These are phyloP conservation scores for Penicillium maclennaniae DNA, from an alignment of 495 filamentous ascomycete genomes.

Conservation along the genomic window DNA sequence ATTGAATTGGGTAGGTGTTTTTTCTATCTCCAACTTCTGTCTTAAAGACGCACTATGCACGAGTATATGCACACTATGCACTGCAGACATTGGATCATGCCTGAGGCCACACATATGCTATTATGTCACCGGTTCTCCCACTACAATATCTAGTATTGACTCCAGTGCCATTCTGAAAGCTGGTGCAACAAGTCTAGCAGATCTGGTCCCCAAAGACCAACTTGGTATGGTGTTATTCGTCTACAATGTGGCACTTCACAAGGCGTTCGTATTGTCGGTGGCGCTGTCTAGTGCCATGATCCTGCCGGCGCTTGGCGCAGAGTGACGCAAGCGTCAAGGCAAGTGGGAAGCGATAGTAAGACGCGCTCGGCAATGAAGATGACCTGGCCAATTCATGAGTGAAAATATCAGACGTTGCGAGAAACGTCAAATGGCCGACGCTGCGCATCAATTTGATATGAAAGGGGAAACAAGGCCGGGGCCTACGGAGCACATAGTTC, in stretches of 20 bases:
- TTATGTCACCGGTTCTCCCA: no score
- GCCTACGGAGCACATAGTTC: not conserved
- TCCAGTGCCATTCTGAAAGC: slow-evolving; percentile 21
- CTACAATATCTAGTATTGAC: slow-evolving; percentile 44
- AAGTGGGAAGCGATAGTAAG: slow-evolving; percentile 5
- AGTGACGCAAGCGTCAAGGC: slow-evolving; percentile 3
- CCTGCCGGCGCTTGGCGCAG: not conserved
- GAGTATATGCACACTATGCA: no score
- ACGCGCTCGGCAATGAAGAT: not conserved
- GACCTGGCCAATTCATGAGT: not conserved
- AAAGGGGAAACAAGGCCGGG: not conserved
- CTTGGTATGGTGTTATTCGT: slow-evolving; percentile 39
- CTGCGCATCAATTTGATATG: not conserved
- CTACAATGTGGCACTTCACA: slow-evolving; percentile 56
- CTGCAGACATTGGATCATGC: no score
- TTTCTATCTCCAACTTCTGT: no score
- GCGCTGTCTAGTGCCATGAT: slow-evolving; percentile 28
- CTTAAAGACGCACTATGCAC: no score
- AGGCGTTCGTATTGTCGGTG: slow-evolving; percentile 50
- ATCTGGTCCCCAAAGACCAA: slow-evolving; percentile 41
- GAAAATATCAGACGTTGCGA: not conserved
- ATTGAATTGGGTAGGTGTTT: no score
- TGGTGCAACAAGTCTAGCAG: slow-evolving; percentile 14
- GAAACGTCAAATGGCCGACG: not conserved
- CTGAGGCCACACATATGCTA: no score